Base-by-base conservation (phyloP, 2,329 filamentous ascomycete species). In the Stromatinia cepivora region DNA sequence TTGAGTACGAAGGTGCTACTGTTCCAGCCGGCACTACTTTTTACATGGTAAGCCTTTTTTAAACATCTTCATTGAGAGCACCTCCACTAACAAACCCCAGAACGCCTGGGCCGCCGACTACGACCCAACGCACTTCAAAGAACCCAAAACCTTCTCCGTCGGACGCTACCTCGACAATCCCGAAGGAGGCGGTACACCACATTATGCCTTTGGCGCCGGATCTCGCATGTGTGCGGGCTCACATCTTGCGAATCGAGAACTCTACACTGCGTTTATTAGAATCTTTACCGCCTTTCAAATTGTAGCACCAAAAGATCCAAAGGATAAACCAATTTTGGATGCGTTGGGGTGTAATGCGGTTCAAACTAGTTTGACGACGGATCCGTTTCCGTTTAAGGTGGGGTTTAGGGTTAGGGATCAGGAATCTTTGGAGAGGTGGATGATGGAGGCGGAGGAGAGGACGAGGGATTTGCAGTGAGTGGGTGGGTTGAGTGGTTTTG, bases 1-100 rank as follows among this genome's bases (percentile, higher is more conserved):
- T 94, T 69, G 82, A 85, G 5, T 94, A 89, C 80, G 83, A 91
- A 34, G 87, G 87, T 22, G 82, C 87, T 0, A 81, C 84, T 1
- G 91, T 95, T 50, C 92, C 92, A 0, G 85, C 90, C 0, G 90
- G 90, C 1, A 93, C 90, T 0, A 92, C 89, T 1, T 93, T 94
- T n/a, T 70, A 67, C 28, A 70, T 70, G 68, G 68, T 70, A 56
- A 68, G 57, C 22, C 11, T 2, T 11, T 17, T 25, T 20, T 1
- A 10, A 11, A 22, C 11, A 42, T n/a, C 22, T 11, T 34, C 31
- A 4, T 7, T 42, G 6, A 4, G 11, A 15, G 13, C 13, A 48
- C 3, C 20, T 17, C 3, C 9, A 39, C 66, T 71, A 71, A 73
- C 68, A 82, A 22, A 8, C 1, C 9, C 63, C 67, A 87, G 85